Evolutionary conservation across 345 rosid genomes (phyloP).

Genomic region (Dovyalis caffra): DNA sequence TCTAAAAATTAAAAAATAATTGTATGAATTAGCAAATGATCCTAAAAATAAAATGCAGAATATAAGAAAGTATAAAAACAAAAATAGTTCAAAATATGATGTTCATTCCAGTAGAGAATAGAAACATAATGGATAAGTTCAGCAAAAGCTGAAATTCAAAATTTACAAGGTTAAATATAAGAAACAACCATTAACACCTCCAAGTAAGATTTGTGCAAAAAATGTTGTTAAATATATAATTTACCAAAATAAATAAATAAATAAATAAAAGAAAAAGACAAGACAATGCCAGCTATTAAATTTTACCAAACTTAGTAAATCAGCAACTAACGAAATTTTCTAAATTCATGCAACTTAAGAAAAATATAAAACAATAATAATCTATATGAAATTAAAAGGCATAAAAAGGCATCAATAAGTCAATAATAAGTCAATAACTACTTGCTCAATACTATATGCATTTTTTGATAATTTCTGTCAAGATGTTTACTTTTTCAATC

Average conservation of each 20-base stretch:
- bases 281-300: too few species aligned
- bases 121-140: not conserved
- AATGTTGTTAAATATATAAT: too few species aligned
- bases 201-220: too few species aligned
- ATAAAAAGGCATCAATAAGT: too few species aligned
- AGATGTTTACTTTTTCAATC: not conserved
- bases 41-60: not conserved
- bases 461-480: conserved; percentile 1
- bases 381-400: not conserved
- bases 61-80: not conserved
- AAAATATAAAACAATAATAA: not conserved
- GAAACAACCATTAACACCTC: too few species aligned
- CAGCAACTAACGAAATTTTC: too few species aligned
- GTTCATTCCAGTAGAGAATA: not conserved
- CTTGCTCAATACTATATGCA: not conserved
- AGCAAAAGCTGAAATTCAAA: not conserved
- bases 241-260: too few species aligned
- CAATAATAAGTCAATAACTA: not conserved
- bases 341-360: not conserved
- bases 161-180: not conserved
- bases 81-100: not conserved
- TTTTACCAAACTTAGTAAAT: too few species aligned
- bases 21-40: not conserved
- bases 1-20: not conserved
- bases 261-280: too few species aligned